phyloP scores from a whole-genome alignment of 164 flowering plant genomes.

The Akebia trifoliata region DNA sequence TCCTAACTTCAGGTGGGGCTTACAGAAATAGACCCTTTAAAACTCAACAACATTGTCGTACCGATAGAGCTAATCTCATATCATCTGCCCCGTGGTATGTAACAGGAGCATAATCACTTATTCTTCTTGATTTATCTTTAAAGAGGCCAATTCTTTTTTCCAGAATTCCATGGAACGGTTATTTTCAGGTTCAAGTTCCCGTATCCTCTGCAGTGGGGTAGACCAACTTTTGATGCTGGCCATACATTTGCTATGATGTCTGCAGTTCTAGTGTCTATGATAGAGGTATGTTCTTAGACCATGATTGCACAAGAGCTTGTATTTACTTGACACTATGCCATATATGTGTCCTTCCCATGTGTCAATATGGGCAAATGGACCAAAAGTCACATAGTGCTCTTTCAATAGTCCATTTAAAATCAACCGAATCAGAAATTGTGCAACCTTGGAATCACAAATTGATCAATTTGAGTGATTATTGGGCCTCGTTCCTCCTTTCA shows the following conservation, averaged over 20 bases:
- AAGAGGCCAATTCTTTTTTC: too few species aligned
- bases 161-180: background rate
- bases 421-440: too few species aligned
- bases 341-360: too few species aligned
- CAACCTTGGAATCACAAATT: too few species aligned
- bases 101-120: background rate
- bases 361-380: too few species aligned
- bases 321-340: too few species aligned
- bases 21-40: constrained; percentile 19
- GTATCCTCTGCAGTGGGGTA: constrained; percentile 53
- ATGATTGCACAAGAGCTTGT: too few species aligned
- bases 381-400: too few species aligned
- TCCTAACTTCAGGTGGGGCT: constrained; percentile 83
- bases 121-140: too few species aligned
- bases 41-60: constrained; percentile 34
- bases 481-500: too few species aligned
- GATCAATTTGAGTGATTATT: too few species aligned
- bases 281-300: constrained; percentile 53
- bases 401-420: too few species aligned
- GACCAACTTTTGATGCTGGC: constrained; percentile 51
- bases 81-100: constrained; percentile 41
- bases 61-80: constrained; percentile 41
- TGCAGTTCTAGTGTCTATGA: constrained; percentile 44
- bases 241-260: constrained; percentile 58
- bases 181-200: constrained; percentile 47